phyloP scores from a whole-genome alignment of 192 early-diverging fungal species.

The Coemansia reversa region DNA sequence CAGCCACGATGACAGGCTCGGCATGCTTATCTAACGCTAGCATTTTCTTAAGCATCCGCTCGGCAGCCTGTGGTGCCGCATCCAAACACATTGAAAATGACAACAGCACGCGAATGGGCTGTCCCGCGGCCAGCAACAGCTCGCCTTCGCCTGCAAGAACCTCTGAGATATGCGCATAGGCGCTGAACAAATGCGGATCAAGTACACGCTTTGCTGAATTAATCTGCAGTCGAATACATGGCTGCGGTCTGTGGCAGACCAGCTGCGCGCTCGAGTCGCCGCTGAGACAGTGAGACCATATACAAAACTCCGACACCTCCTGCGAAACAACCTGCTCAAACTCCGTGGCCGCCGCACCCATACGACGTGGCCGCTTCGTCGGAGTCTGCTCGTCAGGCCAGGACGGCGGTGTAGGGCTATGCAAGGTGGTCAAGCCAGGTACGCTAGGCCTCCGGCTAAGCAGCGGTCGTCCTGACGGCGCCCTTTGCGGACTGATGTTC shows the following conservation, averaged over 20 bases:
- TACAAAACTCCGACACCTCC: conserved; percentile 30
- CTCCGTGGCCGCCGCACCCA: conserved; percentile 23
- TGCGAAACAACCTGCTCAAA: conserved; percentile 10
- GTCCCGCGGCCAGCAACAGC: conserved; percentile 11
- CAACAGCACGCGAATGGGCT: conserved; percentile 25
- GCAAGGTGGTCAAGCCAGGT: neutral
- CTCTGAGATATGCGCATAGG: conserved; percentile 13
- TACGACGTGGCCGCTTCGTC: conserved; percentile 29
- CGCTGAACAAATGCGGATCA: conserved; percentile 31
- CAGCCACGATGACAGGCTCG: conserved; percentile 8
- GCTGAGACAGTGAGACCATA: conserved; percentile 46
- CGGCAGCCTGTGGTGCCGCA: conserved; percentile 24
- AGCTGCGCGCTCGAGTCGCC: conserved; percentile 13
- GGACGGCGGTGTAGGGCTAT: neutral
- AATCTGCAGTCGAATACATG: conserved; percentile 19
- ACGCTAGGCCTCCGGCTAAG: conserved; percentile 23
- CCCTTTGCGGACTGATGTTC: conserved; percentile 9
- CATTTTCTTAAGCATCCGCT: conserved; percentile 8
- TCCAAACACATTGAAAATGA: conserved; percentile 37
- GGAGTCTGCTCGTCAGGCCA: conserved; percentile 11
- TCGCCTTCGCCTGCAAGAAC: neutral
- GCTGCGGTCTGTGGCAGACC: conserved; percentile 17
- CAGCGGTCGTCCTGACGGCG: conserved; percentile 10
- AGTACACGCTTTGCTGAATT: conserved; percentile 11
- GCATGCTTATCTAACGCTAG: neutral